Conservation (phyloP, 306 rosid species). For the Casuarina equisetifolia region DNA sequence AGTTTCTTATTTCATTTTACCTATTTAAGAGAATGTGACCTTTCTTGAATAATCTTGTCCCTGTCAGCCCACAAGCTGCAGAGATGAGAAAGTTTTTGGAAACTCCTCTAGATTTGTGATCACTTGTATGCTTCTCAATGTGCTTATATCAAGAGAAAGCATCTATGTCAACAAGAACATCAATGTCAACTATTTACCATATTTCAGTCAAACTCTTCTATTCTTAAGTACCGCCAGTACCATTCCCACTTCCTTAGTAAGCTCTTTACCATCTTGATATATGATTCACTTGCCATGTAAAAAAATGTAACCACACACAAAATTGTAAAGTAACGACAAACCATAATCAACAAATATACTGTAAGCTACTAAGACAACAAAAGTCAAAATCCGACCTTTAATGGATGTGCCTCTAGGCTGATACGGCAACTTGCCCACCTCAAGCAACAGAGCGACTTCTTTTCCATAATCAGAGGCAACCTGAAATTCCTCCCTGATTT, state of each 20-base stretch:
- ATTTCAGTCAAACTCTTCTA: slow-evolving; percentile 8
- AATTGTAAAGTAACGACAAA: background rate
- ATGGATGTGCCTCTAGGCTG: slow-evolving; percentile 55
- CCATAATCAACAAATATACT: background rate
- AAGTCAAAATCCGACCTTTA: slow-evolving; percentile 52
- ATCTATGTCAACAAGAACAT: too few species aligned
- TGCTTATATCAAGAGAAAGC: too few species aligned
- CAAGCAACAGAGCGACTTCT: slow-evolving; percentile 90
- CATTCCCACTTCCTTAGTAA: background rate
- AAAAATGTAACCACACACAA: background rate
- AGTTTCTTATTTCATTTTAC: background rate
- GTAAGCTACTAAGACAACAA: slow-evolving; percentile 7
- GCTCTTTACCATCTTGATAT: slow-evolving; percentile 1
- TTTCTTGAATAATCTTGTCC: background rate
- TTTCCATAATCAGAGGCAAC: slow-evolving; percentile 72
- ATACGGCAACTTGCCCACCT: slow-evolving; percentile 84
- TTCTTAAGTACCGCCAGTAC: background rate
- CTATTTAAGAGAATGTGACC: background rate
- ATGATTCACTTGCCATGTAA: slow-evolving; percentile 15
- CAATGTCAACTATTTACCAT: background rate
- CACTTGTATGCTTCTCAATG: background rate
- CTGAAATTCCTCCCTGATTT: slow-evolving; percentile 84
- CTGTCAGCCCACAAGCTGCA: background rate
- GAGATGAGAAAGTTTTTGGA: background rate
- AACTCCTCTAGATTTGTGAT: background rate